Conservation (phyloP, 345 rosid species). For the Linum tenue region DNA sequence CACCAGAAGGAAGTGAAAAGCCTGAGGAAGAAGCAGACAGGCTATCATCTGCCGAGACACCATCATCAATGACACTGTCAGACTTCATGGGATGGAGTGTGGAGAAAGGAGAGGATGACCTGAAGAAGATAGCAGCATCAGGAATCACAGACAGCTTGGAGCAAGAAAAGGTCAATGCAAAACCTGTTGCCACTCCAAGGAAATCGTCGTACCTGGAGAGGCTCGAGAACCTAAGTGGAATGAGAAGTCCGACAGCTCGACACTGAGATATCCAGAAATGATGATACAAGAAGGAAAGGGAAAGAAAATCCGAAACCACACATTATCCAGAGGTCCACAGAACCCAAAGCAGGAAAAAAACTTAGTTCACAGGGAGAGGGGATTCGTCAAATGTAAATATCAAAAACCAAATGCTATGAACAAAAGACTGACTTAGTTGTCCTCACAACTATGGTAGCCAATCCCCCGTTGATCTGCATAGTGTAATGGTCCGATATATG, state of each 20-base stretch:
- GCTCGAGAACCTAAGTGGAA: slow-evolving; percentile 58
- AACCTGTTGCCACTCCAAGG: slow-evolving; percentile 31
- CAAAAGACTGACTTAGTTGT: not conserved
- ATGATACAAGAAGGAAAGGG: too few species aligned
- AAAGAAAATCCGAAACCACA: too few species aligned
- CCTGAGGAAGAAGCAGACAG: slow-evolving; percentile 23
- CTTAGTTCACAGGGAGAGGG: not conserved
- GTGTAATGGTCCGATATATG: not conserved
- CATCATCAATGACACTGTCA: slow-evolving; percentile 52
- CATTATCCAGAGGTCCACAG: too few species aligned
- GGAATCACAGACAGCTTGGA: slow-evolving; percentile 27
- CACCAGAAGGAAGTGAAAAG: slow-evolving; percentile 11
- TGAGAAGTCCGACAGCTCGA: slow-evolving; percentile 55
- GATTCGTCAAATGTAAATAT: not conserved
- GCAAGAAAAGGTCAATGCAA: slow-evolving; percentile 25
- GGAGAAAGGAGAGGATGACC: slow-evolving; percentile 19
- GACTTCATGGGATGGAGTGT: slow-evolving; percentile 79
- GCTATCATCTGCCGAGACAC: slow-evolving; percentile 24
- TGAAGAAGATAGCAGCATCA: slow-evolving; percentile 25
- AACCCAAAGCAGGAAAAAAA: too few species aligned
- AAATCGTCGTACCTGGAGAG: slow-evolving; percentile 56
- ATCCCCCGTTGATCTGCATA: not conserved
- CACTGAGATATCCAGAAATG: slow-evolving; percentile 2
- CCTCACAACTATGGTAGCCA: not conserved
- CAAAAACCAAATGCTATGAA: not conserved